Conservation (phyloP, 768 basidiomycete species). For the Boletus barrowsii region DNA sequence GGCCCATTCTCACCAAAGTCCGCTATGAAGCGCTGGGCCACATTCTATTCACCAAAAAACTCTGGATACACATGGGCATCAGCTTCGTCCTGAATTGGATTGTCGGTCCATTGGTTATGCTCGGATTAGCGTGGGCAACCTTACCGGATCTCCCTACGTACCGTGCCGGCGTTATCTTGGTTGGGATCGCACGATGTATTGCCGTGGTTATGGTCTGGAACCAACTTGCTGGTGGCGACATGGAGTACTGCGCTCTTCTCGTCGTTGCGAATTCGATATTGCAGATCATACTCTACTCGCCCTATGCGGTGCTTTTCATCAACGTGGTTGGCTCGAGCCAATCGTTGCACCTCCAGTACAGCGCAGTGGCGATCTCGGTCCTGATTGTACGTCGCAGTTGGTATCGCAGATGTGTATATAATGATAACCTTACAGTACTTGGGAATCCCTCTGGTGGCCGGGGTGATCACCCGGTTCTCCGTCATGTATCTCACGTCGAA, state of each 20-base stretch:
- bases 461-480: constrained; percentile 62
- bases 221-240: constrained; percentile 64
- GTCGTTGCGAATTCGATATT: constrained; percentile 78
- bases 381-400: constrained; percentile 54
- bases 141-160: constrained; percentile 75
- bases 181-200: constrained; percentile 45
- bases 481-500: constrained; percentile 46
- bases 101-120: constrained; percentile 77
- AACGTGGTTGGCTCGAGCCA: constrained; percentile 56
- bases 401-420: background rate
- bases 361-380: constrained; percentile 60
- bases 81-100: constrained; percentile 79
- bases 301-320: constrained; percentile 70
- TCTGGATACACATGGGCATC: constrained; percentile 69
- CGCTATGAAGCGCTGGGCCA: constrained; percentile 69
- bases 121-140: constrained; percentile 82
- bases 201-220: constrained; percentile 87
- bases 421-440: constrained; percentile 51
- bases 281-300: constrained; percentile 70
- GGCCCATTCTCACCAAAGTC: constrained; percentile 75
- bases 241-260: constrained; percentile 72
- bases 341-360: constrained; percentile 48
- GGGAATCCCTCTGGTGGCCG: constrained; percentile 75
- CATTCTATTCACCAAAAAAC: constrained; percentile 46
- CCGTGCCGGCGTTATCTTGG: constrained; percentile 77